Evolutionary conservation across 108 stramenopile genomes (phyloP), one percentile per base, ranked within the genome.

Genomic region (Parietichytrium sp.): DNA sequence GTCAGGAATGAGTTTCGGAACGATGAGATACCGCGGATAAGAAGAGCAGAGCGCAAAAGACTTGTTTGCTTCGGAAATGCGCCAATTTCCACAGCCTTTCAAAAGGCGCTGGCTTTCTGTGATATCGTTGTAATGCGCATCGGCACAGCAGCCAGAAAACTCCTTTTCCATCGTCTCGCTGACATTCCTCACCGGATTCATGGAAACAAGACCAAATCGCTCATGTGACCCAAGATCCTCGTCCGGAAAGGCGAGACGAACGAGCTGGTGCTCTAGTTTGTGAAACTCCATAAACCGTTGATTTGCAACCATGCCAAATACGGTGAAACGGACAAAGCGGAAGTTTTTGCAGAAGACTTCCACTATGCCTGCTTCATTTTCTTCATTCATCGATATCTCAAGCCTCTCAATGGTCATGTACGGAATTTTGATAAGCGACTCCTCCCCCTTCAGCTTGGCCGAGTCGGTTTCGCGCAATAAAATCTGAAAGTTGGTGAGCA

Each of bases 401-500:
- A 72, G 36, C 23, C 61, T 33, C 61, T 72, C 61, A 42, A 72
- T 72, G 61, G 38, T 23, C 61, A 72, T 72, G 61, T 45, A 42
- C 61, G 61, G 61, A 2, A 72, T 72, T n/a, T n/a, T n/a, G n/a
- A 38, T 38, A 20, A 16, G 61, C 61, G 20, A 72, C 61, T 31
- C 38, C 61, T 16, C 4, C n/a, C n/a, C n/a, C n/a, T n/a, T n/a
- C n/a, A n/a, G 33, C 42, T 0, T 12, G 10, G 61, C 1, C 20
- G 61, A 47, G 10, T 36, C 33, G 8, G 61, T 10, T n/a, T 38
- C 33, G 42, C 36, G 45, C 4, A 72, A 23, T 33, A 72, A 45
- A 8, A 72, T 13, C 20, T 72, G 61, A 20, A 72, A 72, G 10
- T 33, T 72, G 6, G 61, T 72, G 20, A 72, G 61, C 33, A 72